phyloP scores from a whole-genome alignment of 345 rosid species.

The Camelina sativa region DNA sequence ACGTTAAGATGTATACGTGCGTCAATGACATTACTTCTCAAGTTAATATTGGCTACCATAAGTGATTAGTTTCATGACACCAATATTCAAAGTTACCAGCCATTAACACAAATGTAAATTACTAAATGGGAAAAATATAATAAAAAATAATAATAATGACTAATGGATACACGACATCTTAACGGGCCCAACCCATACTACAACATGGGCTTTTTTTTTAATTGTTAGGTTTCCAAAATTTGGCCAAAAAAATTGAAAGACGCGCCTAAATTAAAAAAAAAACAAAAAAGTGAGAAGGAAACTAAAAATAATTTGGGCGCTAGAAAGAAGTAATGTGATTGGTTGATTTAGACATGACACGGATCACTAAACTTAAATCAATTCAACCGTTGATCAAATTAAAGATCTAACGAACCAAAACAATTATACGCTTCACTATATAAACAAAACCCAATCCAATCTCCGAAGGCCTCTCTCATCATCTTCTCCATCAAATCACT shows the following conservation, averaged over 20 bases:
- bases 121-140: neutral
- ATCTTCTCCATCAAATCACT: neutral
- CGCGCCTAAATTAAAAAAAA: constrained; percentile 28
- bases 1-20: neutral
- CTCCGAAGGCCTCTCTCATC: neutral
- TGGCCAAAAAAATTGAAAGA: neutral
- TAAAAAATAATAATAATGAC: no score
- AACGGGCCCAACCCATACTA: neutral
- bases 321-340: constrained; percentile 5
- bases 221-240: neutral
- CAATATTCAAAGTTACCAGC: no score
- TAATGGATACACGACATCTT: no score
- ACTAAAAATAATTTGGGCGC: neutral
- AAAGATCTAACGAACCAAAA: constrained; percentile 38
- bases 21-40: neutral
- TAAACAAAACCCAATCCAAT: neutral
- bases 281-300: neutral
- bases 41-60: neutral
- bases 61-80: no score
- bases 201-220: neutral
- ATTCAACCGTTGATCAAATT: constrained; percentile 17
- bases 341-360: constrained; percentile 21
- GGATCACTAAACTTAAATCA: neutral
- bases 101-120: neutral
- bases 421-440: constrained; percentile 4